A percentile compares a stretch with the other conserved stretches of the same genome.
Evolutionary conservation across 2,329 filamentous ascomycete species (phyloP).

Genomic region (Magnaporthiopsis poae): DNA sequence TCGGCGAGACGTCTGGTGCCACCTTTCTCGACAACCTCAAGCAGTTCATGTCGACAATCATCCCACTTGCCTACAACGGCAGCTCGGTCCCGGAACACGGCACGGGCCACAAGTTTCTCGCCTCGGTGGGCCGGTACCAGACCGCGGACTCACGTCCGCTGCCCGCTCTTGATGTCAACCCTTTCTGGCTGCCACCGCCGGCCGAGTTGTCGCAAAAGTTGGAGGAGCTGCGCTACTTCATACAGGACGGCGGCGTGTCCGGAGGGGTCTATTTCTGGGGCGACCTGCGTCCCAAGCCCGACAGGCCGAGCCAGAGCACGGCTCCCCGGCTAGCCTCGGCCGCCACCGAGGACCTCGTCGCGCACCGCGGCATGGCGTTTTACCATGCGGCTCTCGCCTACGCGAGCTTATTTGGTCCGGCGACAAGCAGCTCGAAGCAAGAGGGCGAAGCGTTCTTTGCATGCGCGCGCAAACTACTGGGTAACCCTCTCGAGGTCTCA

Average conservation of each 20-base stretch:
- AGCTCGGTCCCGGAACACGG: conserved; percentile 7
- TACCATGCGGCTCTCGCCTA: conserved; percentile 37
- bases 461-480: conserved; percentile 32
- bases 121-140: conserved; percentile 34
- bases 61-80: conserved; percentile 23
- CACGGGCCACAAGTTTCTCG: conserved; percentile 24
- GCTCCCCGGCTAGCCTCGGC: conserved; percentile 11
- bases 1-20: conserved; percentile 40
- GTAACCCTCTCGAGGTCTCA: conserved; percentile 36
- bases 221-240: conserved; percentile 29
- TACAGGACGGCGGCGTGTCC: conserved; percentile 34
- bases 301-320: conserved; percentile 14
- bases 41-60: conserved; percentile 32
- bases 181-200: conserved; percentile 28
- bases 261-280: conserved; percentile 42
- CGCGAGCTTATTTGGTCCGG: conserved; percentile 23
- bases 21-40: conserved; percentile 41
- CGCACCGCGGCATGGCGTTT: conserved; percentile 31
- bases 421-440: conserved; percentile 20
- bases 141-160: conserved; percentile 36
- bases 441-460: conserved; percentile 34
- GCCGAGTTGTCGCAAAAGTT: conserved; percentile 30
- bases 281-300: conserved; percentile 26
- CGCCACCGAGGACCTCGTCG: conserved; percentile 5
- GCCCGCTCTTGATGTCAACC: conserved; percentile 26